Percentiles rank a stretch among this genome's conserved stretches.
phyloP scores from a whole-genome alignment of 2,329 filamentous ascomycete genomes.

The Pseudopyrenochaeta lycopersici region DNA sequence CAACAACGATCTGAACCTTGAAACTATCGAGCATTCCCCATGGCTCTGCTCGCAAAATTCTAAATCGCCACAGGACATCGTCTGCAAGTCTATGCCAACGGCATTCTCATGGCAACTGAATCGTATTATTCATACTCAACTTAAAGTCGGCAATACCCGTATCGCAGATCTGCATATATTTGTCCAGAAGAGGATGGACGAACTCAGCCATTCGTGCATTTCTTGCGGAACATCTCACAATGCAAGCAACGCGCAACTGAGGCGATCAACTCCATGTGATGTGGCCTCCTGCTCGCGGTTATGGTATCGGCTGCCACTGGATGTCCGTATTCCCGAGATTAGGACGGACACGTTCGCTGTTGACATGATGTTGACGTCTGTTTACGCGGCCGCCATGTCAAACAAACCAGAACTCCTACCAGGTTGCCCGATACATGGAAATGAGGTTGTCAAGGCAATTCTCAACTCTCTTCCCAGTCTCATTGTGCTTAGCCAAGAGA shows the following conservation, averaged over 20 bases:
- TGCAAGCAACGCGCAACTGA: constrained; percentile 16
- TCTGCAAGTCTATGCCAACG: constrained; percentile 26
- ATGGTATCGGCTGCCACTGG: constrained; percentile 33
- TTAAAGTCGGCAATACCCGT: constrained; percentile 5
- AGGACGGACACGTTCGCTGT: constrained; percentile 38
- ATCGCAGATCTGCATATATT: constrained; percentile 27
- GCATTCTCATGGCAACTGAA: constrained; percentile 37
- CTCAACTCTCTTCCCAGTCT: constrained; percentile 39
- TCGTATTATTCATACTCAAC: constrained; percentile 24
- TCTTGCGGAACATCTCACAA: constrained; percentile 34
- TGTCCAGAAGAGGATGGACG: constrained; percentile 14
- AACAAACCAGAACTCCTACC: constrained; percentile 34
- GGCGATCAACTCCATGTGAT: constrained; percentile 36
- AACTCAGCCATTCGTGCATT: constrained; percentile 28
- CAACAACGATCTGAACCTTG: constrained; percentile 25
- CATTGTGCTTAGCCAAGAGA: constrained; percentile 21
- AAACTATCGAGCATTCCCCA: constrained; percentile 24
- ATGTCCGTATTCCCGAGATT: constrained; percentile 43
- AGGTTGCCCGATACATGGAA: constrained; percentile 31
- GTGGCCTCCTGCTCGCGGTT: constrained; percentile 24
- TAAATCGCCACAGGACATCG: constrained; percentile 19
- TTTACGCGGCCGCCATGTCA: constrained; percentile 37
- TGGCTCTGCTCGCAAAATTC: constrained; percentile 23
- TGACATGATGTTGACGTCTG: constrained; percentile 37
- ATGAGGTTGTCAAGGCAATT: constrained; percentile 20